Conservation (phyloP, 768 basidiomycete species). For the Psilocybe azurescens region DNA sequence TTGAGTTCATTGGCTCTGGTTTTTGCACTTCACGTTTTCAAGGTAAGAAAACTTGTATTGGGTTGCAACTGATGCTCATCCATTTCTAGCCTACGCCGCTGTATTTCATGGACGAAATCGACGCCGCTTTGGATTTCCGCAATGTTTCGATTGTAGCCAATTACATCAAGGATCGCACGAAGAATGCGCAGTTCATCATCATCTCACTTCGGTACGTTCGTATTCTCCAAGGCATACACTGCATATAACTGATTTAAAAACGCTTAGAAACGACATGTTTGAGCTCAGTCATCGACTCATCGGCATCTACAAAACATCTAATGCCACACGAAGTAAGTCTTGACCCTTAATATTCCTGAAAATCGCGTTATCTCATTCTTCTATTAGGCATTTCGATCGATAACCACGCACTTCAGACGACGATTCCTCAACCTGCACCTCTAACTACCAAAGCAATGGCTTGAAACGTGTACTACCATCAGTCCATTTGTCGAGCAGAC, state of each 20-base stretch:
- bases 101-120: slow-evolving; percentile 99
- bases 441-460: slow-evolving; percentile 15
- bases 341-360: not conserved
- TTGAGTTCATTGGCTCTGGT: slow-evolving; percentile 95
- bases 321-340: slow-evolving; percentile 80
- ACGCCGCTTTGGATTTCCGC: slow-evolving; percentile 93
- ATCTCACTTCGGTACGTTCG: slow-evolving; percentile 83
- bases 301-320: slow-evolving; percentile 97
- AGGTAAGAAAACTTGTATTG: slow-evolving; percentile 52
- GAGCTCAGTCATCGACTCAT: slow-evolving; percentile 96
- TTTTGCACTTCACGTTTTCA: slow-evolving; percentile 97
- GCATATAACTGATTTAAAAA: too few species aligned
- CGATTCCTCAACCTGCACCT: slow-evolving; percentile 23
- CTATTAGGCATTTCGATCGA: slow-evolving; percentile 79
- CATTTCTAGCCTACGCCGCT: slow-evolving; percentile 86
- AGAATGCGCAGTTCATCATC: slow-evolving; percentile 98
- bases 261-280: slow-evolving; percentile 91
- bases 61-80: not conserved
- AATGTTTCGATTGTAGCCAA: slow-evolving; percentile 99
- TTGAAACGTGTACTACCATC: not conserved
- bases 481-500: not conserved
- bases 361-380: slow-evolving; percentile 5
- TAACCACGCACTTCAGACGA: slow-evolving; percentile 60
- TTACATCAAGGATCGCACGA: slow-evolving; percentile 96
- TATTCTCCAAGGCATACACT: too few species aligned